Percentiles rank a stretch among this genome's conserved stretches.
Evolutionary conservation across 352 stramenopile genomes (phyloP).

Genomic region (Pythium brassicae): DNA sequence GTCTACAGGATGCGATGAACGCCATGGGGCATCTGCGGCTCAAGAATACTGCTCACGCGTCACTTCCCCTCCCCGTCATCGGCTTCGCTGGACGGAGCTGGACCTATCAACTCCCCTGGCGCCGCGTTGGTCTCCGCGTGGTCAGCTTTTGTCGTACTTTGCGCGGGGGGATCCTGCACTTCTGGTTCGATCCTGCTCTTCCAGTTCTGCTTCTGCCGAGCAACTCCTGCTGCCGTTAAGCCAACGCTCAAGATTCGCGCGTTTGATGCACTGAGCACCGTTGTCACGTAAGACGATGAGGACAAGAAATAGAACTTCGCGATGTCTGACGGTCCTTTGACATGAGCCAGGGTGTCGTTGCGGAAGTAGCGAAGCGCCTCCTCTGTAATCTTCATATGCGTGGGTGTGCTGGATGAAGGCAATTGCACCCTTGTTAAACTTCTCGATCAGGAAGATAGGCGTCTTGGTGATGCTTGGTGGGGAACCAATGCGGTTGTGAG

Average conservation of each 20-base stretch:
- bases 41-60: background rate
- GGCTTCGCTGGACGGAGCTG: too few species aligned
- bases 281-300: background rate
- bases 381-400: background rate
- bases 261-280: background rate
- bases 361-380: background rate
- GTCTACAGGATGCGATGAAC: background rate
- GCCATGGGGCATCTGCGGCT: background rate
- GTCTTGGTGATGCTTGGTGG: background rate
- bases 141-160: background rate
- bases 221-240: background rate
- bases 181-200: too few species aligned
- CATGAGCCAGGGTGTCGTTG: background rate
- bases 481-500: background rate
- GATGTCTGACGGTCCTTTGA: background rate
- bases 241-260: background rate
- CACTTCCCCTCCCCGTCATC: background rate
- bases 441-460: background rate
- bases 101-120: too few species aligned
- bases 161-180: too few species aligned
- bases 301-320: background rate
- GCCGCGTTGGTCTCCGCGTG: too few species aligned
- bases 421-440: background rate
- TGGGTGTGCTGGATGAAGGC: background rate
- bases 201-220: too few species aligned